Conservation (phyloP, 2,329 filamentous ascomycete species). For the Apiospora rasikravindrae region DNA sequence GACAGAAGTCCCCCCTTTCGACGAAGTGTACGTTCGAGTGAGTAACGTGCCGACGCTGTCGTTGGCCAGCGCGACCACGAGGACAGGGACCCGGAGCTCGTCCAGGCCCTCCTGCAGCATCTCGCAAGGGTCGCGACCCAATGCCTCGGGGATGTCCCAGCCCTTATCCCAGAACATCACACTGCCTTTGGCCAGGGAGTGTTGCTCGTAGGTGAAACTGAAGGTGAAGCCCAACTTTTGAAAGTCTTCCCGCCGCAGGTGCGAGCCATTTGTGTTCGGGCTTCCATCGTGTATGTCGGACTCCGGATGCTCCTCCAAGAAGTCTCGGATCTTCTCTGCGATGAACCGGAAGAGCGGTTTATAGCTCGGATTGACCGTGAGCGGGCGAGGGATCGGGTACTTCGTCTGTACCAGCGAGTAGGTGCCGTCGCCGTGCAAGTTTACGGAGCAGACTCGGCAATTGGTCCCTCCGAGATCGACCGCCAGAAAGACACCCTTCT, state of each 20-base stretch:
- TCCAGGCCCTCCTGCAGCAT: slow-evolving; percentile 76
- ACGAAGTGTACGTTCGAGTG: slow-evolving; percentile 74
- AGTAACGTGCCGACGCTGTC: slow-evolving; percentile 83
- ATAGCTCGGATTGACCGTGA: slow-evolving; percentile 32
- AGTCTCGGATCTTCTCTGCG: slow-evolving; percentile 72
- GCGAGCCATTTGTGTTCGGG: no score
- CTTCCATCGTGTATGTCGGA: slow-evolving; percentile 18
- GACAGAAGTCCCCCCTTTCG: slow-evolving; percentile 63
- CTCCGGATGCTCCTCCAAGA: slow-evolving; percentile 65
- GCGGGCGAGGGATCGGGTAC: slow-evolving; percentile 30
- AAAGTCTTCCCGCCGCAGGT: slow-evolving; percentile 17
- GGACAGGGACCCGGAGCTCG: slow-evolving; percentile 69
- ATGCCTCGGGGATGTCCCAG: slow-evolving; percentile 76
- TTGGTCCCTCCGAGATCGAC: slow-evolving; percentile 44
- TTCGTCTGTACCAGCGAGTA: slow-evolving; percentile 71
- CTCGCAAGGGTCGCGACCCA: slow-evolving; percentile 76
- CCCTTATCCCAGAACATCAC: slow-evolving; percentile 83
- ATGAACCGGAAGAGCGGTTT: slow-evolving; percentile 76
- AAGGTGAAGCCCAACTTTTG: slow-evolving; percentile 39
- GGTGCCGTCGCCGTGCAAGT: slow-evolving; percentile 62
- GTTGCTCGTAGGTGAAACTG: slow-evolving; percentile 75
- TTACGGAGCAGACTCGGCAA: slow-evolving; percentile 39
- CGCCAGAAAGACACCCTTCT: slow-evolving; percentile 59
- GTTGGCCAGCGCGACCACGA: slow-evolving; percentile 76
- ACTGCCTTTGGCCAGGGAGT: slow-evolving; percentile 73